A percentile compares a stretch with the other conserved stretches of the same genome.
Conservation (phyloP, 169 alveolate genomes). For the Perkinsus marinus region DNA sequence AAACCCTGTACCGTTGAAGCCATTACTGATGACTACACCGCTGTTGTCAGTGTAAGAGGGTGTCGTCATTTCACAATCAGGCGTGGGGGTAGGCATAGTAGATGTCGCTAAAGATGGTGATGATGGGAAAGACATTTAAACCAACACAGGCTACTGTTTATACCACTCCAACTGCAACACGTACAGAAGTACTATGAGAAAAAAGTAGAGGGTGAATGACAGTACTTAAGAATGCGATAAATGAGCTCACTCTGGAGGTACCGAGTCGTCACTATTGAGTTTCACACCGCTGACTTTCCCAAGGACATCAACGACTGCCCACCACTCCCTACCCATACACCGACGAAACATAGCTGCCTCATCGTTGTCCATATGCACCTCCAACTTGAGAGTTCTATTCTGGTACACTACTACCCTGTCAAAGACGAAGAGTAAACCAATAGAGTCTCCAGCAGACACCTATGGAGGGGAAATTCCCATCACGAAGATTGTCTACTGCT, state of each 20-base stretch:
- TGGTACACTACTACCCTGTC: not conserved
- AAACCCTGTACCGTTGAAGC: not conserved
- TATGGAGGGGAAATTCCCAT: not conserved
- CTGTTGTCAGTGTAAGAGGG: not conserved
- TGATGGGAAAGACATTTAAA: not conserved
- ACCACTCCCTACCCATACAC: not conserved
- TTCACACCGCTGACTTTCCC: not conserved
- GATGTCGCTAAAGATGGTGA: not conserved
- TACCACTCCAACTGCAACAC: too few relatives aligned
- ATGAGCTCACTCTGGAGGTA: not conserved
- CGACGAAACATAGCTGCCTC: not conserved
- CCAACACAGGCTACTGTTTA: too few relatives aligned
- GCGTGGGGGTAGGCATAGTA: not conserved
- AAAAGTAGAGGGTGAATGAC: too few relatives aligned
- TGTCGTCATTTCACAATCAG: not conserved
- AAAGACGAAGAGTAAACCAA: not conserved
- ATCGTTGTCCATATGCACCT: not conserved
- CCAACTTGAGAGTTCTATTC: not conserved
- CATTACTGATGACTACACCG: not conserved
- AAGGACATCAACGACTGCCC: not conserved
- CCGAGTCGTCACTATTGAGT: not conserved
- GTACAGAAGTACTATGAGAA: too few relatives aligned
- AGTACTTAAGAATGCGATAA: not conserved
- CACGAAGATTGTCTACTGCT: not conserved
- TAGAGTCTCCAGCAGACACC: not conserved